Evolutionary conservation across 2,329 filamentous ascomycete species (phyloP).

Genomic region (Thelonectria olida): DNA sequence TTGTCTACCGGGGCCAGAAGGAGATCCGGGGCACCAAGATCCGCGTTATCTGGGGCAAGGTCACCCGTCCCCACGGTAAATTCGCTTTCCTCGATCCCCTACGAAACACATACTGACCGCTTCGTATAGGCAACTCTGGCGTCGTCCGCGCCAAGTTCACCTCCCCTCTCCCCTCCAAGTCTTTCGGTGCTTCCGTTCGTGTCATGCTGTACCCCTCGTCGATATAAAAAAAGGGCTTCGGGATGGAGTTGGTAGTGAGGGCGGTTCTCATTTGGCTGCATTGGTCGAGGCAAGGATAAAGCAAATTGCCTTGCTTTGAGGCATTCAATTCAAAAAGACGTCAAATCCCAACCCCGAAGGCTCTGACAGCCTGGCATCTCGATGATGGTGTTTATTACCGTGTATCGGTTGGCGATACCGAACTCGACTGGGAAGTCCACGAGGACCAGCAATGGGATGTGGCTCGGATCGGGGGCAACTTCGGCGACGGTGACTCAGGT

Average conservation of each 20-base stretch:
- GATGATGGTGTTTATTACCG: conserved; percentile 35
- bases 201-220: conserved; percentile 98
- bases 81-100: conserved; percentile 28
- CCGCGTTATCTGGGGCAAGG: conserved; percentile 98
- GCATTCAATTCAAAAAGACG: conserved; percentile 64
- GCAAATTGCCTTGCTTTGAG: conserved; percentile 62
- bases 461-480: conserved; percentile 34
- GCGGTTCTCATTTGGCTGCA: conserved; percentile 70
- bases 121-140: conserved; percentile 84
- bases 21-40: conserved; percentile 98
- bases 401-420: conserved; percentile 36
- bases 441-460: conserved; percentile 40
- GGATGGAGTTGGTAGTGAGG: conserved; percentile 70
- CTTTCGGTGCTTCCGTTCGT: conserved; percentile 94
- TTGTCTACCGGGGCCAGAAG: conserved; percentile 95
- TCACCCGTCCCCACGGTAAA: conserved; percentile 93
- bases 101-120: conserved; percentile 25
- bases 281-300: conserved; percentile 67
- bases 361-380: conserved; percentile 36
- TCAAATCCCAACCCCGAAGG: conserved; percentile 49
- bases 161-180: conserved; percentile 93
- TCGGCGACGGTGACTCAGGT: conserved; percentile 37
- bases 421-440: conserved; percentile 38
- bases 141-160: conserved; percentile 98
- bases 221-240: conserved; percentile 81